Base-by-base conservation (phyloP, 2,329 filamentous ascomycete genomes). In the Arachnomyces sp. region DNA sequence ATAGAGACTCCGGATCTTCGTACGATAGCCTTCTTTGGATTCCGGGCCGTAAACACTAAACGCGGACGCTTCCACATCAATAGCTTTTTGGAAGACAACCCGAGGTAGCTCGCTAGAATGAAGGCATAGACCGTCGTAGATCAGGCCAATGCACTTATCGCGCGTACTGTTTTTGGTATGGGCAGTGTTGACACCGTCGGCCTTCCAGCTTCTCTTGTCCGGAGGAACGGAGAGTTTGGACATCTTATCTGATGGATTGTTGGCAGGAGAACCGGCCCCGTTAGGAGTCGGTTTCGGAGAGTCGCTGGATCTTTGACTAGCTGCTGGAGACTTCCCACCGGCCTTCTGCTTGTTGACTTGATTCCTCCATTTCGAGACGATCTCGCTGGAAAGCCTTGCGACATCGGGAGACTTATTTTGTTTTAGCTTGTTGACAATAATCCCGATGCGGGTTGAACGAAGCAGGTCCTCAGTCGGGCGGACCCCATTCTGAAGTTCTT, bases 1-100 rank as follows among this genome's bases (percentile, higher is more conserved):
- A 68, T 87, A 96, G 15, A 98, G 78, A 14, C 87, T 93, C 51
- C 90, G 84, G 54, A 96, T 83, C 72, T 95, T 95, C 50, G 74
- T 75, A 59, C 84, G 83, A 74, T 98, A 98, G 36, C 82, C 77
- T 34, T 78, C 67, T 35, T 74, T 75, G 12, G 73, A 82, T 54
- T 88, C 82, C 40, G 82, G 80, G 42, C 82, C 81, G 61, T 80
- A 83, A 21, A 74, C 67, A 42, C 72, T 74, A 65, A 74, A 89
- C 4, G 85, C 85, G 6, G 88, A 86, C 29, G 75, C 63, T 69
- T 98, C 92, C 46, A 93, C 77, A 32, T 83, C 78, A 50, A 78
- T 78, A 48, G 81, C 76, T 44, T 77, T 69, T 30, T 59, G 53
- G 33, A 95, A 71, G 32, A 96, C 77, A 14, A 77, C 72, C 39